Percentiles rank a stretch among this genome's conserved stretches.
Evolutionary conservation across 192 early-diverging fungal species (phyloP).

Genomic region (Allomyces macrogynus): DNA sequence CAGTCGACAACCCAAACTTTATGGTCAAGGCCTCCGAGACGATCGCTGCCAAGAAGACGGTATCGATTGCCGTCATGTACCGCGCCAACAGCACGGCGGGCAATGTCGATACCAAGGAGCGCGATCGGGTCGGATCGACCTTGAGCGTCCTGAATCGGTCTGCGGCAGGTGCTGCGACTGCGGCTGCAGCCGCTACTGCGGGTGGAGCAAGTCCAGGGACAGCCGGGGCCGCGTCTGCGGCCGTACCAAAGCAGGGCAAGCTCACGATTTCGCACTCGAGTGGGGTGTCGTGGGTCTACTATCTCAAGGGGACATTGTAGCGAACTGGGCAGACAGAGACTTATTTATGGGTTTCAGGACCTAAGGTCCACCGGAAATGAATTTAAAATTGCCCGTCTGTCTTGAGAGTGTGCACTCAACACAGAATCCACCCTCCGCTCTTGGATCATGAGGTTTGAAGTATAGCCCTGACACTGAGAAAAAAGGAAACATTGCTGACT

Average conservation of each 20-base stretch:
- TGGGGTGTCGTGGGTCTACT: constrained; percentile 7
- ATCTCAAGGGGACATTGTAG: constrained; percentile 1
- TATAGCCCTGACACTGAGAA: too few relatives aligned
- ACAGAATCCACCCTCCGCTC: too few relatives aligned
- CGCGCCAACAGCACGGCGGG: not conserved
- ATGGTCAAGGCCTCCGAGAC: constrained; percentile 27
- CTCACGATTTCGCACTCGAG: constrained; percentile 7
- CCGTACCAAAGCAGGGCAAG: not conserved
- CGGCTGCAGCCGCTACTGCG: not conserved
- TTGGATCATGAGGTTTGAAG: too few relatives aligned
- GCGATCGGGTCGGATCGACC: not conserved
- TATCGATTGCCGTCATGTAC: constrained; percentile 20
- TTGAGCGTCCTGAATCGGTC: constrained; percentile 3
- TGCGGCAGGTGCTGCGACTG: not conserved
- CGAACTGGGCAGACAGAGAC: too few relatives aligned
- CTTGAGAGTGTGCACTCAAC: too few relatives aligned
- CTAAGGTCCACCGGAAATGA: too few relatives aligned
- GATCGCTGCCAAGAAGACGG: constrained; percentile 29
- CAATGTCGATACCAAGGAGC: too few relatives aligned
- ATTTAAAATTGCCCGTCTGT: too few relatives aligned
- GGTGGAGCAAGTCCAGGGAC: constrained; percentile 1
- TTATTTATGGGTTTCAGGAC: too few relatives aligned
- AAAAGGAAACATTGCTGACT: too few relatives aligned
- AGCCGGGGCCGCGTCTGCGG: not conserved
- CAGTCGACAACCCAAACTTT: constrained; percentile 37